Evolutionary conservation across 805 yeast genomes (phyloP).

Genomic region (Yarrowia divulgata): DNA sequence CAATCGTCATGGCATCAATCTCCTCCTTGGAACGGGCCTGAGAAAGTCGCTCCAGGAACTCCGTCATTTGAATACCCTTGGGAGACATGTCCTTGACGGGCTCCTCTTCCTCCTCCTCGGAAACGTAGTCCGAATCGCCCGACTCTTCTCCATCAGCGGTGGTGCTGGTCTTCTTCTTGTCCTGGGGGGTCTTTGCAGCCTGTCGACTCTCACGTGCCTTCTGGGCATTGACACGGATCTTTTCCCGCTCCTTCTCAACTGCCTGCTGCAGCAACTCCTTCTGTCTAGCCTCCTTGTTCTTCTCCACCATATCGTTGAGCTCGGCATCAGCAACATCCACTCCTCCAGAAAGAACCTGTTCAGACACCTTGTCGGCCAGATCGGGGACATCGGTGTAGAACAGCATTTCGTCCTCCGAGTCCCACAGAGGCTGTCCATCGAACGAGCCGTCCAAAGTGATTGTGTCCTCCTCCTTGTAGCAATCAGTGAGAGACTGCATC

Average conservation of each 20-base stretch:
- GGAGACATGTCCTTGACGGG: constrained; percentile 46
- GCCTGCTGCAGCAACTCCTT: constrained; percentile 39
- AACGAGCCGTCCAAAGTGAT: constrained; percentile 42
- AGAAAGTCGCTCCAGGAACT: constrained; percentile 41
- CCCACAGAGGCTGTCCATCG: constrained; percentile 59
- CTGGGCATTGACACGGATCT: constrained; percentile 44
- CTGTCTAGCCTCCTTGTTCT: constrained; percentile 29
- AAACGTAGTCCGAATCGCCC: constrained; percentile 51
- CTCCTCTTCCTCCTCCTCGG: constrained; percentile 54
- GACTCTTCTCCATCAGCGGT: constrained; percentile 53
- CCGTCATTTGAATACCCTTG: constrained; percentile 35
- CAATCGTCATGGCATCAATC: constrained; percentile 49
- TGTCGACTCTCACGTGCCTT: constrained; percentile 34
- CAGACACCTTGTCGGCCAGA: constrained; percentile 53
- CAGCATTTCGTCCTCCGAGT: constrained; percentile 64
- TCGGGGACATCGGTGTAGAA: constrained; percentile 76
- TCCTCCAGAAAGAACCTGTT: constrained; percentile 25
- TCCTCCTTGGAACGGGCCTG: constrained; percentile 44
- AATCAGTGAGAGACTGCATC: constrained; percentile 50
- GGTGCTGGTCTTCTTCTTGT: constrained; percentile 43
- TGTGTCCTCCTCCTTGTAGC: constrained; percentile 45
- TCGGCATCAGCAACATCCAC: constrained; percentile 40
- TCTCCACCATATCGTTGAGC: constrained; percentile 46
- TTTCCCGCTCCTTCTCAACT: constrained; percentile 40
- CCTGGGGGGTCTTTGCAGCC: constrained; percentile 47